These are phyloP conservation scores for Leptomonas pyrrhocoris DNA, from an alignment of 208 protist genomes.

Conservation along the genomic window DNA sequence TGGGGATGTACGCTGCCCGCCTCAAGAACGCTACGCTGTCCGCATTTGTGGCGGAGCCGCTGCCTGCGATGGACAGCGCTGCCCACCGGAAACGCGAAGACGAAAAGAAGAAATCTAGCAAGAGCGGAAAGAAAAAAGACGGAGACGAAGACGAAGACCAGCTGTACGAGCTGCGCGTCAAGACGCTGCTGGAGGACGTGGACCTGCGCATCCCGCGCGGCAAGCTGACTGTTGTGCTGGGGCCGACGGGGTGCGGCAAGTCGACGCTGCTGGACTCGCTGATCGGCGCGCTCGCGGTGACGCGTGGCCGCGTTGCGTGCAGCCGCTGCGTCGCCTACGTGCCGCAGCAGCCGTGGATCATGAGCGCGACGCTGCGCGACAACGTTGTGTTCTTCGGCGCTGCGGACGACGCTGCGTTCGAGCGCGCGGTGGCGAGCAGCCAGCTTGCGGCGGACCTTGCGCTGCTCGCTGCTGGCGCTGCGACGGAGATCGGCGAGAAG, in stretches of 20 bases:
- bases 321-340: constrained; percentile 72
- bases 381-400: constrained; percentile 90
- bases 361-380: constrained; percentile 87
- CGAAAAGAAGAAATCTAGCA: not conserved
- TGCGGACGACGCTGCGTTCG: constrained; percentile 54
- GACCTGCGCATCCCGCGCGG: constrained; percentile 45
- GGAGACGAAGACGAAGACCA: not conserved
- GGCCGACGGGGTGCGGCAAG: constrained; percentile 55
- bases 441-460: constrained; percentile 84
- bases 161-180: constrained; percentile 35
- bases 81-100: not conserved
- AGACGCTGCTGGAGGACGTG: constrained; percentile 41
- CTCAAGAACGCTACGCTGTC: not conserved
- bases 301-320: constrained; percentile 30
- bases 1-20: not conserved
- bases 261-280: constrained; percentile 51
- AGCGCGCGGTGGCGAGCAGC: constrained; percentile 51
- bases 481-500: constrained; percentile 84
- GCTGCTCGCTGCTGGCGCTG: constrained; percentile 76
- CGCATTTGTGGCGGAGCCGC: not conserved
- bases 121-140: not conserved
- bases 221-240: constrained; percentile 54
- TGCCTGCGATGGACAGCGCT: not conserved
- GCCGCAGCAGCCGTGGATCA: constrained; percentile 90
- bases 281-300: constrained; percentile 43